A percentile compares a stretch with the other conserved stretches of the same genome.
Conservation (phyloP, 306 rosid genomes). For the Benincasa hispida region DNA sequence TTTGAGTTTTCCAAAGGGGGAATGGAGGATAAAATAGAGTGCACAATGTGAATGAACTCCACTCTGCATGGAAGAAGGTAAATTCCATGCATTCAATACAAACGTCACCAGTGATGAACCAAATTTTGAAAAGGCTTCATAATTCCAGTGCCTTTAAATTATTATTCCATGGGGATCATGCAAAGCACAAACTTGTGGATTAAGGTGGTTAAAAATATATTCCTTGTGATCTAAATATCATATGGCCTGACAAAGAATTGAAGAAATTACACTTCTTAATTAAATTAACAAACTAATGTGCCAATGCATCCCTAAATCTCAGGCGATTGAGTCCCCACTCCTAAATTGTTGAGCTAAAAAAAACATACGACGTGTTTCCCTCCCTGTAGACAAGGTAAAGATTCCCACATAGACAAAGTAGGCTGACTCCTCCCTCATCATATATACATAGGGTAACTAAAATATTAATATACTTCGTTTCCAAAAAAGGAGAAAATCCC, state of each 20-base stretch:
- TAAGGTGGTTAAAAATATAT: neutral
- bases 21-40: constrained; percentile 39
- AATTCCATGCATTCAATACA: neutral
- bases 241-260: neutral
- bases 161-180: neutral
- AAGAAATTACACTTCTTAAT: neutral
- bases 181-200: neutral
- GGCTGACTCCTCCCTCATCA: neutral
- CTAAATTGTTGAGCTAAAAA: neutral
- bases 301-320: neutral
- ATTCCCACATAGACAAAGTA: neutral
- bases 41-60: constrained; percentile 39
- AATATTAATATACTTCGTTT: neutral
- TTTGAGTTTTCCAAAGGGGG: constrained; percentile 38
- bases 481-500: neutral
- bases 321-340: neutral
- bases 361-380: neutral
- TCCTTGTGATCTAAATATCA: neutral
- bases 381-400: neutral
- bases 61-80: constrained; percentile 29
- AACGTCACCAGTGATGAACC: neutral
- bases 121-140: neutral
- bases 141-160: neutral
- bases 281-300: neutral
- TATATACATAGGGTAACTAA: neutral